A percentile compares a stretch with the other conserved stretches of the same genome.
Conservation (phyloP, 768 basidiomycete genomes). For the Tricholoma furcatifolium region DNA sequence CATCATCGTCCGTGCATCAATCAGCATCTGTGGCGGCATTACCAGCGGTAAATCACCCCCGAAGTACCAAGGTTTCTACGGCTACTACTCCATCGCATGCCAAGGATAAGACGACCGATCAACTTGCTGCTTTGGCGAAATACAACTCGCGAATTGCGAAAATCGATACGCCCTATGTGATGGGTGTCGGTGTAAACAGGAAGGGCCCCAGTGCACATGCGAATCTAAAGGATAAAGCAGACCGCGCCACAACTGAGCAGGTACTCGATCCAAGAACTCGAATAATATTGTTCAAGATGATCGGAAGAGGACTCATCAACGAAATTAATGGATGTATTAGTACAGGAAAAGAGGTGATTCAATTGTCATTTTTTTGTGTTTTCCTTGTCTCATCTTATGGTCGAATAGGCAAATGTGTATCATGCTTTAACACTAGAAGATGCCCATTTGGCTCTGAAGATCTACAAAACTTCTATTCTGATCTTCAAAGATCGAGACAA, state of each 20-base stretch:
- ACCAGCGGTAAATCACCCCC: constrained; percentile 72
- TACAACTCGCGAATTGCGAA: constrained; percentile 73
- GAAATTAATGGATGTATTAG: constrained; percentile 96
- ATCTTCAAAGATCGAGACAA: constrained; percentile 97
- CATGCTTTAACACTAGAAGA: constrained; percentile 66
- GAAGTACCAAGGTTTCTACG: constrained; percentile 25
- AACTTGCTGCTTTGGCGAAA: constrained; percentile 72
- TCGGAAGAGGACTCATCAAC: constrained; percentile 82
- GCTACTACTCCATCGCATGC: constrained; percentile 26
- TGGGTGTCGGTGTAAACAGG: constrained; percentile 78
- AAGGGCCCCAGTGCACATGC: constrained; percentile 90
- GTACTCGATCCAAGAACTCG: constrained; percentile 96
- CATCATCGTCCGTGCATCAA: constrained; percentile 49
- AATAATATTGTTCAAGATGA: constrained; percentile 94
- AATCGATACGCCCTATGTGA: constrained; percentile 71
- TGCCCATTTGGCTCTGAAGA: constrained; percentile 86
- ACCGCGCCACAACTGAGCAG: constrained; percentile 95
- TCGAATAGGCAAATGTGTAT: constrained; percentile 88
- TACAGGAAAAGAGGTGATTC: constrained; percentile 99
- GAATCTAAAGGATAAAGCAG: constrained; percentile 92
- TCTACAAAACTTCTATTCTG: constrained; percentile 98
- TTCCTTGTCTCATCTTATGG: not conserved
- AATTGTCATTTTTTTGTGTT: not conserved
- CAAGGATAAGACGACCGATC: constrained; percentile 66
- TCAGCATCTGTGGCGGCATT: constrained; percentile 54